Percentiles rank a stretch among this genome's conserved stretches.
These are phyloP conservation scores for Geotrichum fermentans DNA, from an alignment of 1,139 yeast genomes.

Conservation along the genomic window DNA sequence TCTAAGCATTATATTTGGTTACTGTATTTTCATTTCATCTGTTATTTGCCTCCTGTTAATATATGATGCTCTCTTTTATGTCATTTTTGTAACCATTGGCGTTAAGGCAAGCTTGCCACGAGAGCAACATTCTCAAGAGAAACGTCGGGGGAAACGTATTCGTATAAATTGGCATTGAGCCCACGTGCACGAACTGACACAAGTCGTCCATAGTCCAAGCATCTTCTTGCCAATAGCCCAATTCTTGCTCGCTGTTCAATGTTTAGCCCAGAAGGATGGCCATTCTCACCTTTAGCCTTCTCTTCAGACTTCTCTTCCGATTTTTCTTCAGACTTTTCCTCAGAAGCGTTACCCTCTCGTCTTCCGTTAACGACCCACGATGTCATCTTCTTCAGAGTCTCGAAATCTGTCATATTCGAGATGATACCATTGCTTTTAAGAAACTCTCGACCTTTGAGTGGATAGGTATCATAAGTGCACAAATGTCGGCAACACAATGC, in stretches of 20 bases:
- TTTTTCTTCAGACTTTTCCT: slow-evolving; percentile 31
- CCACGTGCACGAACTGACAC: slow-evolving; percentile 44
- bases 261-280: slow-evolving; percentile 44
- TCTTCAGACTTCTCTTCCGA: slow-evolving; percentile 33
- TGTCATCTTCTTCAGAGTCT: slow-evolving; percentile 55
- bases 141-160: slow-evolving; percentile 52
- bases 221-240: slow-evolving; percentile 64
- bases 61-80: not conserved
- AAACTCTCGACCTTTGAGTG: slow-evolving; percentile 40
- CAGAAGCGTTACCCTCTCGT: slow-evolving; percentile 37
- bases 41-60: no score
- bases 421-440: slow-evolving; percentile 31
- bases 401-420: slow-evolving; percentile 42
- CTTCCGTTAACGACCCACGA: slow-evolving; percentile 86
- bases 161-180: slow-evolving; percentile 46
- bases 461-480: slow-evolving; percentile 60
- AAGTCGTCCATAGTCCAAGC: slow-evolving; percentile 59
- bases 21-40: not conserved
- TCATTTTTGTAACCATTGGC: no score
- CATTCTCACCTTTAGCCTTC: slow-evolving; percentile 1
- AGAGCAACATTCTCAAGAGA: slow-evolving; percentile 73
- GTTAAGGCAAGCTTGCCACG: slow-evolving; percentile 31
- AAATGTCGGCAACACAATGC: slow-evolving; percentile 96
- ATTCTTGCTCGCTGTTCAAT: slow-evolving; percentile 48
- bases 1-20: no score